A percentile compares a stretch with the other conserved stretches of the same genome.
Conservation (phyloP, 176 grass and related monocot species). For the Themeda triandra region DNA sequence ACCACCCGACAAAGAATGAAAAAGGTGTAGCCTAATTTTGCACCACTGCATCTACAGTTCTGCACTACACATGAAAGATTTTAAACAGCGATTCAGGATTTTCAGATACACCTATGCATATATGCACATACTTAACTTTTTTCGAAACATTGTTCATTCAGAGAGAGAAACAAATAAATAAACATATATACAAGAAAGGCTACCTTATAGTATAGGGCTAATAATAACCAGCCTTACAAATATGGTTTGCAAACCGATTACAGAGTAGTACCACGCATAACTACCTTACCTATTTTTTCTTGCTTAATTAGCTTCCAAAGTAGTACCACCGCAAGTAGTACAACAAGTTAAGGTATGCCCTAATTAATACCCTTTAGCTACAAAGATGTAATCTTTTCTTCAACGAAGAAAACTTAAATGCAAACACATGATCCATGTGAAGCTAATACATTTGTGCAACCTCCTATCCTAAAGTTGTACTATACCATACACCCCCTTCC, state of each 20-base stretch:
- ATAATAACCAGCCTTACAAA: background rate
- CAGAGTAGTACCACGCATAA: background rate
- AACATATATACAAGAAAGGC: background rate
- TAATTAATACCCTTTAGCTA: slow-evolving; percentile 1
- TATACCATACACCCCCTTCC: background rate
- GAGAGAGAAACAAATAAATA: no score
- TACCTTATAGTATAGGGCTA: background rate
- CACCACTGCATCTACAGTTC: background rate
- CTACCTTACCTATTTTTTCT: background rate
- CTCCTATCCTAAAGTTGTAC: background rate
- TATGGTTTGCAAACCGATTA: background rate
- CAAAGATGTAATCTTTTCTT: background rate
- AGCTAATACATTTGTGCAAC: no score
- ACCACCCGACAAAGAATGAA: background rate
- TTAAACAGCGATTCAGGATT: background rate
- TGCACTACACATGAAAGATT: background rate
- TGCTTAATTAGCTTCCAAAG: background rate
- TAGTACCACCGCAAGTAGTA: background rate
- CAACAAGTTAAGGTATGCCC: background rate
- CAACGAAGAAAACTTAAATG: background rate
- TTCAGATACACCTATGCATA: background rate
- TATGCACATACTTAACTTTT: no score
- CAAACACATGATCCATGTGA: slow-evolving; percentile 23
- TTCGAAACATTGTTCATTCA: no score
- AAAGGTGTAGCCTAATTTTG: background rate